Evolutionary conservation across 495 filamentous ascomycete genomes (phyloP).

Genomic region (Aspergillus ellipticus): DNA sequence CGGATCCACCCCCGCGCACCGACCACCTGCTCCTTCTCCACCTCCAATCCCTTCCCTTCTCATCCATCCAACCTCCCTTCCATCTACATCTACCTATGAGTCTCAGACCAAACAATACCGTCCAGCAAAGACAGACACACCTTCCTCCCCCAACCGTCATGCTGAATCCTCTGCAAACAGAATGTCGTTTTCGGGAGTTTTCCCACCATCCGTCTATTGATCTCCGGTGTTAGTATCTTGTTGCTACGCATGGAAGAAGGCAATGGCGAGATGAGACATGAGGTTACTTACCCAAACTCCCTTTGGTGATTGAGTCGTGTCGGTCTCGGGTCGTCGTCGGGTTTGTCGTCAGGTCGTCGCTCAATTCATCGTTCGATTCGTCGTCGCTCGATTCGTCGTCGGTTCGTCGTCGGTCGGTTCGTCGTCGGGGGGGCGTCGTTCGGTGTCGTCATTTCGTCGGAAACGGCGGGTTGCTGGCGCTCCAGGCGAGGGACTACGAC

Average conservation of each 20-base stretch:
- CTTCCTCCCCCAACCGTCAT: not conserved
- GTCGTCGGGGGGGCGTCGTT: not conserved
- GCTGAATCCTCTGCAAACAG: not conserved
- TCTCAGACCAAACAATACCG: not conserved
- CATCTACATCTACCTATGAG: not conserved
- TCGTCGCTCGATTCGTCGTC: not conserved
- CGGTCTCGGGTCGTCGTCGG: too few relatives aligned
- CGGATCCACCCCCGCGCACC: too few relatives aligned
- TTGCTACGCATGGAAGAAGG: not conserved
- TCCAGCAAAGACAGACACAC: not conserved
- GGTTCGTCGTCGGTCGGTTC: not conserved
- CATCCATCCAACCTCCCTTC: not conserved
- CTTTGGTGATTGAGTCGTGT: not conserved
- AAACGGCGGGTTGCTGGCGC: constrained; percentile 10
- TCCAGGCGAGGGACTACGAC: constrained; percentile 11
- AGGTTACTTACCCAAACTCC: constrained; percentile 14
- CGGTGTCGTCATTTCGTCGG: not conserved
- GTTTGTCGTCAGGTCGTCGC: not conserved
- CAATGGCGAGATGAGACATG: not conserved
- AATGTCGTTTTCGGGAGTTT: not conserved
- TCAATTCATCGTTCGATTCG: not conserved
- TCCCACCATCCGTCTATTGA: not conserved
- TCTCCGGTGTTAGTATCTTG: not conserved
- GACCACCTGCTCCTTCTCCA: not conserved
- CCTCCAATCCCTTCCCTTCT: not conserved